Evolutionary conservation across 345 rosid genomes (phyloP).

Genomic region (Gossypioides kirkii): DNA sequence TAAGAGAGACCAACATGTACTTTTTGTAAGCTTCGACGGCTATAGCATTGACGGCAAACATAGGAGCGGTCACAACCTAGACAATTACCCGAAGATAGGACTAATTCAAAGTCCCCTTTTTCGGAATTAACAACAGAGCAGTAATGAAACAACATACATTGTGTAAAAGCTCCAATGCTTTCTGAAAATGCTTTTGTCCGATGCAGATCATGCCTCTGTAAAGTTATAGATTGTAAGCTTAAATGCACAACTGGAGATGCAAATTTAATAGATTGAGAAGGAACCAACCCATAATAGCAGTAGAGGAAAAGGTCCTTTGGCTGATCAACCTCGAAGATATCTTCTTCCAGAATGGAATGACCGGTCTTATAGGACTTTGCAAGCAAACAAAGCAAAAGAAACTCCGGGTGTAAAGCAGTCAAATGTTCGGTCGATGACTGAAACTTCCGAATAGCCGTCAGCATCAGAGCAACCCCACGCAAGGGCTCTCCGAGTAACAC

Average conservation of each 20-base stretch:
- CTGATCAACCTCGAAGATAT: constrained; percentile 77
- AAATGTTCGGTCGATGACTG: constrained; percentile 64
- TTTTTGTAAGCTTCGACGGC: constrained; percentile 93
- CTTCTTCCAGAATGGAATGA: constrained; percentile 69
- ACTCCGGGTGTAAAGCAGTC: constrained; percentile 84
- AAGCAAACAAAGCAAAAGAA: constrained; percentile 77
- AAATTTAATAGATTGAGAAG: not conserved
- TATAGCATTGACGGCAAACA: constrained; percentile 57
- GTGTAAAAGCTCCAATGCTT: constrained; percentile 89
- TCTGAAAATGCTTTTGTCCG: constrained; percentile 69
- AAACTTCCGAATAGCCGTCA: constrained; percentile 60
- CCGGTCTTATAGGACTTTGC: constrained; percentile 75
- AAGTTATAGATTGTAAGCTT: not conserved
- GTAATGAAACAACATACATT: constrained; percentile 36
- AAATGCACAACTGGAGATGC: no score
- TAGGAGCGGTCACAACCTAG: constrained; percentile 92
- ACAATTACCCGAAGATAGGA: constrained; percentile 11
- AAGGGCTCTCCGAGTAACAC: constrained; percentile 50
- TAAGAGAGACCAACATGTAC: constrained; percentile 72
- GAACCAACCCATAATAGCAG: constrained; percentile 79
- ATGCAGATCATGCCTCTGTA: constrained; percentile 92
- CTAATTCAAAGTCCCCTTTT: constrained; percentile 2
- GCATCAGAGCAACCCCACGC: constrained; percentile 67
- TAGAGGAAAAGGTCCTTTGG: constrained; percentile 86
- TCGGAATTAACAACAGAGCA: constrained; percentile 1